These are phyloP conservation scores for Beauveria varroae DNA, from an alignment of 2,329 filamentous ascomycete genomes.

Conservation along the genomic window DNA sequence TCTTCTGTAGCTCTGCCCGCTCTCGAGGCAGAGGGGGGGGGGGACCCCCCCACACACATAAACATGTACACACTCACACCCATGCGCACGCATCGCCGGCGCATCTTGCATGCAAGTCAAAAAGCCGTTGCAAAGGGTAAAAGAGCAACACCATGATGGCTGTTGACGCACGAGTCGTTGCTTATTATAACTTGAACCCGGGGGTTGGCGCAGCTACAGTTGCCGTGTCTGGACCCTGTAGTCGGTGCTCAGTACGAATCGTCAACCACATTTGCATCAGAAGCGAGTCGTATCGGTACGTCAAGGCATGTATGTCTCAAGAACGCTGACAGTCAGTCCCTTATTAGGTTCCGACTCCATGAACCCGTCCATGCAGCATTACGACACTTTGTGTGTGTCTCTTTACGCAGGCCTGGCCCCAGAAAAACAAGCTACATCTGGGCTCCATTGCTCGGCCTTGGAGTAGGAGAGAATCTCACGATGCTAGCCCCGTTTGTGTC, in stretches of 20 bases:
- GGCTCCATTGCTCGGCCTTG: not conserved
- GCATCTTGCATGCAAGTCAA: constrained; percentile 1
- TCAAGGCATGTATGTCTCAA: not conserved
- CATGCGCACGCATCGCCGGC: not conserved
- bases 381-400: not conserved
- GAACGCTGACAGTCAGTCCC: no score
- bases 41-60: not conserved
- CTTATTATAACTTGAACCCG: not conserved
- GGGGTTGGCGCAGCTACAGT: not conserved
- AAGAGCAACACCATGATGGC: no score
- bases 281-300: not conserved
- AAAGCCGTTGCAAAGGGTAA: not conserved
- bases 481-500: not conserved
- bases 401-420: not conserved
- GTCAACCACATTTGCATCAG: not conserved
- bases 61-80: not conserved
- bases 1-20: not conserved
- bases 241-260: not conserved
- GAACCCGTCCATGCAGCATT: not conserved
- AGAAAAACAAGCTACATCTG: not conserved
- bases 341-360: not conserved
- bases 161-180: not conserved
- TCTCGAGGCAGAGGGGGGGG: not conserved
- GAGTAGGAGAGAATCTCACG: not conserved
- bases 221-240: not conserved